Evolutionary conservation across 345 rosid genomes (phyloP).

Genomic region (Eucalyptus erythrocorys): DNA sequence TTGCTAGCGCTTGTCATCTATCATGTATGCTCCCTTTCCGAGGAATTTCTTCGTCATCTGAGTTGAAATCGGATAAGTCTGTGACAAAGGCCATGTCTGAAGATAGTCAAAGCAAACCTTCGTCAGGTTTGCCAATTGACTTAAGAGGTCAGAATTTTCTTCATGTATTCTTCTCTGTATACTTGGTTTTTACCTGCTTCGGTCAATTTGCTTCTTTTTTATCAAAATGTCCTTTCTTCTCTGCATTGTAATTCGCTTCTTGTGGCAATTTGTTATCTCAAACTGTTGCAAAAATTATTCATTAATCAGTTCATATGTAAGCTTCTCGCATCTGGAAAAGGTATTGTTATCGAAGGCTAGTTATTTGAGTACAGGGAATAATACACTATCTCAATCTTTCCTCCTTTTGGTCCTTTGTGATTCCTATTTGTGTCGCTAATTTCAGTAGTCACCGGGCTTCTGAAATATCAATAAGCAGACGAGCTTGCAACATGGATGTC

Average conservation of each 20-base stretch:
- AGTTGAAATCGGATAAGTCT: constrained; percentile 18
- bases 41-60: constrained; percentile 13
- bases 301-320: background rate
- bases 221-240: background rate
- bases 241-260: background rate
- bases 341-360: background rate
- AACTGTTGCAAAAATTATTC: background rate
- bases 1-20: constrained; percentile 31
- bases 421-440: background rate
- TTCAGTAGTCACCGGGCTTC: background rate
- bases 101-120: constrained; percentile 33
- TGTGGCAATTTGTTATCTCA: background rate
- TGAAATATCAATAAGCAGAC: background rate
- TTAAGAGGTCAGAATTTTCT: constrained; percentile 44
- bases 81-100: constrained; percentile 41
- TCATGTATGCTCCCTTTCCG: constrained; percentile 28
- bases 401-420: background rate
- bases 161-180: background rate
- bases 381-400: background rate
- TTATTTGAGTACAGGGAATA: background rate
- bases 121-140: constrained; percentile 70
- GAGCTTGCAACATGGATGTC: background rate
- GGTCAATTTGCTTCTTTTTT: background rate
- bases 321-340: background rate
- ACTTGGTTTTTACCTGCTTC: background rate